These are phyloP conservation scores for Hymenoscyphus salicellus DNA, from an alignment of 2,329 filamentous ascomycete species.

Conservation along the genomic window DNA sequence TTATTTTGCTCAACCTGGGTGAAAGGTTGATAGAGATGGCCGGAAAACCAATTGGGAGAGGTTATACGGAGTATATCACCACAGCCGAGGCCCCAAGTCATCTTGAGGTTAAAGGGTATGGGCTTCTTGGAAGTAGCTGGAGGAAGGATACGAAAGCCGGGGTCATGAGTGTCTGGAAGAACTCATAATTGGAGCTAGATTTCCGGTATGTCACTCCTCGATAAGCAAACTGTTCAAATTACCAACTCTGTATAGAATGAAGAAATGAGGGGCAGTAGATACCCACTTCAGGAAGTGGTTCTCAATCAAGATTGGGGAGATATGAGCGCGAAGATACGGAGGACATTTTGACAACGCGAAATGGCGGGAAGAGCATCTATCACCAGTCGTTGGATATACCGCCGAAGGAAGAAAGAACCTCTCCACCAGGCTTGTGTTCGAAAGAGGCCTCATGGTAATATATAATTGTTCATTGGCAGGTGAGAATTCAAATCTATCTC, in stretches of 20 bases:
- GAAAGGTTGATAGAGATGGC: background rate
- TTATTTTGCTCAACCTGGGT: background rate
- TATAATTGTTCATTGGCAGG: too few species aligned
- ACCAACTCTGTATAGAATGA: background rate
- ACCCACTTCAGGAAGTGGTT: too few species aligned
- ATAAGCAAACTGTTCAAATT: too few species aligned
- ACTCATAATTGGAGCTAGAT: background rate
- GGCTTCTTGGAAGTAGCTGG: background rate
- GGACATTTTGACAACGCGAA: too few species aligned
- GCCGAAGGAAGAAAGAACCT: too few species aligned
- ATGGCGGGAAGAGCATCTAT: too few species aligned
- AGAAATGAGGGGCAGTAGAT: background rate
- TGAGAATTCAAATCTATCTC: too few species aligned
- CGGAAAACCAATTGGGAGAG: background rate
- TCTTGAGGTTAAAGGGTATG: background rate
- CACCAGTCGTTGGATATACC: too few species aligned
- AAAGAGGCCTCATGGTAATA: too few species aligned
- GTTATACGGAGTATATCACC: background rate
- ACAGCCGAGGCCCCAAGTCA: background rate
- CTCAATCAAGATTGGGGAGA: too few species aligned
- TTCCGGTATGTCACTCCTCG: background rate
- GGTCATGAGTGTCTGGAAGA: background rate
- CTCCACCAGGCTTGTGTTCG: too few species aligned
- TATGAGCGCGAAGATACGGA: too few species aligned
- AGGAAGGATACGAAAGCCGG: background rate